Conservation (phyloP, 2,329 filamentous ascomycete species). For the Clonostachys sp. region DNA sequence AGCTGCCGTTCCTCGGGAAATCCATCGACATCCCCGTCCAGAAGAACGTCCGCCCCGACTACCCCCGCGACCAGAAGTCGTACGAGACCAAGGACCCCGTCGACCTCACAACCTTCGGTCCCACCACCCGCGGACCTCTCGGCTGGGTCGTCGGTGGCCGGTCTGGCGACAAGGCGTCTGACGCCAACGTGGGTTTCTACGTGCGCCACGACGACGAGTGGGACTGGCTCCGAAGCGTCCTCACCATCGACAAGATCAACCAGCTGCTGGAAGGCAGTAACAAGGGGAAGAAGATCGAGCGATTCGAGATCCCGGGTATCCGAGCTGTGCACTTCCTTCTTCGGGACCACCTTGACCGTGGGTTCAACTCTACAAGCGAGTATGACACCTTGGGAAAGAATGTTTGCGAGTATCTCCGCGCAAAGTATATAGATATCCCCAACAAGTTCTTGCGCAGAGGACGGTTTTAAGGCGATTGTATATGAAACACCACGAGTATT, state of each 20-base stretch:
- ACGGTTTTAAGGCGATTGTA: conserved; percentile 10
- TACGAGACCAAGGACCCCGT: conserved; percentile 6
- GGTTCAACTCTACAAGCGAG: conserved; percentile 27
- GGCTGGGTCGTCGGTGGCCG: conserved; percentile 15
- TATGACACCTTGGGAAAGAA: conserved; percentile 40
- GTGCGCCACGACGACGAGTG: conserved; percentile 32
- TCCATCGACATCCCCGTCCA: conserved; percentile 11
- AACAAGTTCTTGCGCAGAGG: conserved; percentile 32
- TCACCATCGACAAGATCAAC: conserved; percentile 29
- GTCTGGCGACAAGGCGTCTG: conserved; percentile 29
- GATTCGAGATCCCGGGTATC: conserved; percentile 31
- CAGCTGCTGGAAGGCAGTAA: conserved; percentile 18
- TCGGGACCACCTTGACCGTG: conserved; percentile 33
- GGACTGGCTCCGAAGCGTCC: conserved; percentile 30
- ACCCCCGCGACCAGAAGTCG: conserved; percentile 4
- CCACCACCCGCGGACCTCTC: conserved; percentile 10
- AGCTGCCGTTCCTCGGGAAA: conserved; percentile 11
- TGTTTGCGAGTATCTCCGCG: conserved; percentile 32
- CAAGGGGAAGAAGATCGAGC: conserved; percentile 25
- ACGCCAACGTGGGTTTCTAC: conserved; percentile 36
- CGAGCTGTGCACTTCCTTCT: conserved; percentile 26
- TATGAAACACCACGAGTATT: no score
- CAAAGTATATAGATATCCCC: conserved; percentile 34
- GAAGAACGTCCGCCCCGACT: conserved; percentile 8
- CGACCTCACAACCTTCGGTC: conserved; percentile 6